Evolutionary conservation across 2,329 filamentous ascomycete genomes (phyloP).

Genomic region (Epichloe aotearoae): DNA sequence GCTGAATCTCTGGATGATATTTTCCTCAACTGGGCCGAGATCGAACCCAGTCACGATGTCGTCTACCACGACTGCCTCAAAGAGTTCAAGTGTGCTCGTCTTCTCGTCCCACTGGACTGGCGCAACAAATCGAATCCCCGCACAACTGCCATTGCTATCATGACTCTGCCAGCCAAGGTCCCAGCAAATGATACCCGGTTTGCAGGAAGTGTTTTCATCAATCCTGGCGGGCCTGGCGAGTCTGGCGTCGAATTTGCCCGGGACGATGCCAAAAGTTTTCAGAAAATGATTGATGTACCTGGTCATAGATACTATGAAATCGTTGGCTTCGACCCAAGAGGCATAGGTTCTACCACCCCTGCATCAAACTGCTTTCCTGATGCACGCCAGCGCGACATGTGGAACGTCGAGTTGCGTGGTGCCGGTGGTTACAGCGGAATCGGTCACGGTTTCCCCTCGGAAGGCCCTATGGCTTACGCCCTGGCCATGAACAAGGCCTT

Average conservation of each 20-base stretch:
- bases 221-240: slow-evolving; percentile 31
- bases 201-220: slow-evolving; percentile 27
- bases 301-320: slow-evolving; percentile 24
- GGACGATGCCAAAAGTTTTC: neutral
- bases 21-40: slow-evolving; percentile 13
- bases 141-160: slow-evolving; percentile 24
- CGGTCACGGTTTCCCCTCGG: neutral
- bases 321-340: slow-evolving; percentile 30
- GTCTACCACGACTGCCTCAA: slow-evolving; percentile 26
- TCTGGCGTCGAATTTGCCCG: slow-evolving; percentile 20
- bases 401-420: slow-evolving; percentile 17
- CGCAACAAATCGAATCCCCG: slow-evolving; percentile 12
- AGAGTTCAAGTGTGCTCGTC: slow-evolving; percentile 25
- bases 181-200: slow-evolving; percentile 21
- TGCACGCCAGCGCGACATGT: slow-evolving; percentile 14
- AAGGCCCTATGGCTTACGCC: slow-evolving; percentile 8
- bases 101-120: slow-evolving; percentile 30
- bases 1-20: neutral
- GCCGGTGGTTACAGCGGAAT: slow-evolving; percentile 12
- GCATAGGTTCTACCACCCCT: slow-evolving; percentile 24
- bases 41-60: slow-evolving; percentile 21
- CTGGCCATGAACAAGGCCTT: slow-evolving; percentile 13
- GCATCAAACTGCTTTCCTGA: slow-evolving; percentile 22
- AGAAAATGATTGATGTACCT: slow-evolving; percentile 11
- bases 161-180: slow-evolving; percentile 25